A percentile compares a stretch with the other conserved stretches of the same genome.
phyloP scores from a whole-genome alignment of 257 asterid species.

The Cruciata laevipes region DNA sequence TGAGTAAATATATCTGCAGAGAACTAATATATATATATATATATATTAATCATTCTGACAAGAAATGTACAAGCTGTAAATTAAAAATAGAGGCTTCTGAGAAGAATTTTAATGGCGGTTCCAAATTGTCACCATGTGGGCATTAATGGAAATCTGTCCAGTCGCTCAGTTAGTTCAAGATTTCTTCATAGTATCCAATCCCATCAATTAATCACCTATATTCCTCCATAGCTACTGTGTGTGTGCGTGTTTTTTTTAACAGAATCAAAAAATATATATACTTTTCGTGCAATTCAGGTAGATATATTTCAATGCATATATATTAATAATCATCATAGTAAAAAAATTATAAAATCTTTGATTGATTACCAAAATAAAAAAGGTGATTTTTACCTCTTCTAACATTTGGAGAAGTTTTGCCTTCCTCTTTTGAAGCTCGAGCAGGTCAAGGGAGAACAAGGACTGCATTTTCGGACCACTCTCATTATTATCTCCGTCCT shows the following conservation, averaged over 20 bases:
- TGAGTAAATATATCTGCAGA: background rate
- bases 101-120: background rate
- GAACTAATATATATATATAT: background rate
- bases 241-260: background rate
- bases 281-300: too few species aligned
- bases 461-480: constrained; percentile 32
- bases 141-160: background rate
- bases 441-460: constrained; percentile 55
- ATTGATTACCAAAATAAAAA: too few species aligned
- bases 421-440: constrained; percentile 77
- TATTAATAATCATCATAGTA: too few species aligned
- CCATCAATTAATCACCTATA: background rate
- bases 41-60: background rate
- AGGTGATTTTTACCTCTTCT: constrained; percentile 71
- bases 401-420: constrained; percentile 61
- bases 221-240: background rate
- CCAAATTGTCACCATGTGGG: background rate
- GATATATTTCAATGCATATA: too few species aligned
- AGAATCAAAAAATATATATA: background rate
- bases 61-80: background rate
- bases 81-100: background rate
- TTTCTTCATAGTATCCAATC: background rate
- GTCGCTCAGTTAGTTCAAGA: background rate
- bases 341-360: too few species aligned
- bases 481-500: constrained; percentile 32